Conservation (phyloP, 108 stramenopile species). For the Aurantiochytrium sp. region DNA sequence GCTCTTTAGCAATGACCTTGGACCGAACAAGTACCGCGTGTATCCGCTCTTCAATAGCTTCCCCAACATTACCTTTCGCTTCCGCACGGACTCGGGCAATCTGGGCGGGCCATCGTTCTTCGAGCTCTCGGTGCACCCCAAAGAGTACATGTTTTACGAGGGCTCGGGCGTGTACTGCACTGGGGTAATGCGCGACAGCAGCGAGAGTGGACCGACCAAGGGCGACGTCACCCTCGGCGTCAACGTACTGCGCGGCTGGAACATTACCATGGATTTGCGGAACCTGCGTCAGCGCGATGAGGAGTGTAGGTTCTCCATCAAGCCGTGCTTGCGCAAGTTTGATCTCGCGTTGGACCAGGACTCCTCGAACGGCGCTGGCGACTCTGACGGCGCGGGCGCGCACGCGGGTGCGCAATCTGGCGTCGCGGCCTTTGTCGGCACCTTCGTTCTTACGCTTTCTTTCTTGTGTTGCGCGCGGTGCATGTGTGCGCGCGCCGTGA, state of each 20-base stretch:
- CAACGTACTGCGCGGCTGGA: slow-evolving; percentile 24
- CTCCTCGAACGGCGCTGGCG: background rate
- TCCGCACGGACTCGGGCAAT: background rate
- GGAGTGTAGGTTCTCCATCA: background rate
- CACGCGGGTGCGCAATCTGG: background rate
- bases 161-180: background rate
- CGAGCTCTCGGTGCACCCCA: background rate
- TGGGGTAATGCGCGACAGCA: background rate
- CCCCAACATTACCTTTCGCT: background rate
- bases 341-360: background rate
- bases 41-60: background rate
- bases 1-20: background rate
- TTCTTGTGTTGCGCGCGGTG: background rate
- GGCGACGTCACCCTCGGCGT: background rate
- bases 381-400: background rate
- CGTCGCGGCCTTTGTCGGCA: background rate
- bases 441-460: background rate
- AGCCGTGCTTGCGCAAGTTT: background rate
- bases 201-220: background rate
- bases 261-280: slow-evolving; percentile 20
- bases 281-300: background rate
- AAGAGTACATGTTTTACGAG: slow-evolving; percentile 23
- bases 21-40: background rate
- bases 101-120: background rate
- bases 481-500: background rate